Evolutionary conservation across 352 stramenopile genomes (phyloP), one percentile per base, ranked within the genome.

Genomic region (Globisporangium megalacanthum): DNA sequence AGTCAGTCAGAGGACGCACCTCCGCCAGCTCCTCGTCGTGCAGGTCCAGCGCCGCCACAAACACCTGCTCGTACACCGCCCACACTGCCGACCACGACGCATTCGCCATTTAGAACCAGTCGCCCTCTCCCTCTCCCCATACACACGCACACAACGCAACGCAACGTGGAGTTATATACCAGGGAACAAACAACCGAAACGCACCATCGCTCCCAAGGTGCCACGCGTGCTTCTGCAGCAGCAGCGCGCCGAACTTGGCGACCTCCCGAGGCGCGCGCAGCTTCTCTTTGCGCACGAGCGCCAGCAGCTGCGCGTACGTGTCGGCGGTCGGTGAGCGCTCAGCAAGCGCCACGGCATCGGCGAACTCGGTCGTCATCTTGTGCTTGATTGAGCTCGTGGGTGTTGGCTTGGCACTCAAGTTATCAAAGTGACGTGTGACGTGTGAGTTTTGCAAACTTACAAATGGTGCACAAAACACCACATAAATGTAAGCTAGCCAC

Each of bases 1-100:
- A 29, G 48, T 11, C 5, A 29, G 14, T 37, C 25, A 29, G 25
- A 29, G 1, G 25, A 29, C 25, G 25, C 25, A 77, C 64, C 52
- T 77, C 61, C 0, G 66, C 65, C 35, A 87, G 60, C 59, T 82
- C 65, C 51, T 79, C 63, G 47, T 88, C 77, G 62, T 86, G 65
- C 39, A 85, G 44, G 58, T 90, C 80, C 49, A 90, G 53, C 33
- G 80, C 76, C 15, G 80, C 80, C 19, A 88, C 31, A 14, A 88
- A 77, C 35, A 77, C 77, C 35, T 88, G 80, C 59, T 90, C 80
- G 54, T 86, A 80, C 44, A 88, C 55, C n/a, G 59, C 69, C 76
- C 79, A 90, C 17, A 83, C 75, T 82, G 50, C 48, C 52, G 41
- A 54, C 1, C 7, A 25, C 22, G 25, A 29, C 25, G 2, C 25